Percentiles rank a stretch among this genome's conserved stretches.
phyloP scores from a whole-genome alignment of 768 basidiomycete species.

The Saitozyma podzolica region DNA sequence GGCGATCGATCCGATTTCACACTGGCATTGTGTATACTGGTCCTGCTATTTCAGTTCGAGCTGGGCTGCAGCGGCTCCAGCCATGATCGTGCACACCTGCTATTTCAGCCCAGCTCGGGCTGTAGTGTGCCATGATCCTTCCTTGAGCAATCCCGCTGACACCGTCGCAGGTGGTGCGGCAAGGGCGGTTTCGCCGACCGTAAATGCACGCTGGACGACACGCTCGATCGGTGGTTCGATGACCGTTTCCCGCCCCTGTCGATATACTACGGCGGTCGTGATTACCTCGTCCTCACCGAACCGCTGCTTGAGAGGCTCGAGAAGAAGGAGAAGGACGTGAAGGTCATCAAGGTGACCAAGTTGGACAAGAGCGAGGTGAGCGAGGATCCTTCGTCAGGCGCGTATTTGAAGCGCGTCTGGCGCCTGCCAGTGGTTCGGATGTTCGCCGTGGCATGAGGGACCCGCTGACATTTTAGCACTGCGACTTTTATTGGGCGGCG shows the following conservation, averaged over 20 bases:
- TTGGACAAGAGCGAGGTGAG: constrained; percentile 55
- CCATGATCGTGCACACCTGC: not conserved
- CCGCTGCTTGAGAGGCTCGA: constrained; percentile 56
- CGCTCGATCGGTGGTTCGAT: constrained; percentile 57
- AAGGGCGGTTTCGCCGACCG: constrained; percentile 56
- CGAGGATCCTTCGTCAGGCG: not conserved
- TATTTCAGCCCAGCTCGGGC: not conserved
- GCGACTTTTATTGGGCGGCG: constrained; percentile 55
- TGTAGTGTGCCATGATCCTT: not conserved
- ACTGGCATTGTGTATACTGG: too few relatives aligned
- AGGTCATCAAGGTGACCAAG: constrained; percentile 55
- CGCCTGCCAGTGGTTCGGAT: too few relatives aligned
- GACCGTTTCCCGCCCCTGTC: constrained; percentile 57
- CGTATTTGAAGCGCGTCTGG: too few relatives aligned
- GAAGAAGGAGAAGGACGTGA: constrained; percentile 55
- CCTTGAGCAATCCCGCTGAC: not conserved
- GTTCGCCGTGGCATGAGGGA: too few relatives aligned
- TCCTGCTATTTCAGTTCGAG: too few relatives aligned
- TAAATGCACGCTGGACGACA: constrained; percentile 54
- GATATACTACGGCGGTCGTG: constrained; percentile 56
- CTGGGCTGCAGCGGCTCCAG: too few relatives aligned
- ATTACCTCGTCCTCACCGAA: constrained; percentile 56
- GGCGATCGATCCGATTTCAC: not conserved
- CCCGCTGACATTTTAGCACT: constrained; percentile 34
- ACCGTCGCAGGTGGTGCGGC: constrained; percentile 54